These are phyloP conservation scores for Castanea sativa DNA, from an alignment of 306 rosid genomes.

Conservation along the genomic window DNA sequence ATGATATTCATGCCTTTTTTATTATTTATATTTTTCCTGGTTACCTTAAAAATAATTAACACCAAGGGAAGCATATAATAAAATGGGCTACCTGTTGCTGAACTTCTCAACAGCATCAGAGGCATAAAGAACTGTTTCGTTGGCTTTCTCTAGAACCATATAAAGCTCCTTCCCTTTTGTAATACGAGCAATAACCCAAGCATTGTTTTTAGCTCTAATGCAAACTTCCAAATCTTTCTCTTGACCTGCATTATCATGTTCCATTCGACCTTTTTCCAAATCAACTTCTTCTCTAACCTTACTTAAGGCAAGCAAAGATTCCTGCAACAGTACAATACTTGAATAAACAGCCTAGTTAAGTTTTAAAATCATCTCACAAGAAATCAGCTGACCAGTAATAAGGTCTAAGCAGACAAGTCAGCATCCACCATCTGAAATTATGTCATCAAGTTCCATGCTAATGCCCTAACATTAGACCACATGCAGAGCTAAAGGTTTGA, in stretches of 20 bases:
- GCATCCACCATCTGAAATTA: background rate
- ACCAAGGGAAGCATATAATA: slow-evolving; percentile 5
- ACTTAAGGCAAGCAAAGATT: slow-evolving; percentile 82
- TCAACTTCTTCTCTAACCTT: slow-evolving; percentile 89
- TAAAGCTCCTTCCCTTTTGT: slow-evolving; percentile 94
- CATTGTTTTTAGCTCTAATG: slow-evolving; percentile 86
- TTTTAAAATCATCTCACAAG: background rate
- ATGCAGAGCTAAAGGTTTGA: slow-evolving; percentile 13
- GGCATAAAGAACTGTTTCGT: slow-evolving; percentile 87
- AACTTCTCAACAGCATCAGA: slow-evolving; percentile 94
- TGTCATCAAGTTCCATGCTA: slow-evolving; percentile 13
- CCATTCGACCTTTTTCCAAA: slow-evolving; percentile 70
- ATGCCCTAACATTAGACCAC: slow-evolving; percentile 6
- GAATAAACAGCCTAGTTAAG: slow-evolving; percentile 7
- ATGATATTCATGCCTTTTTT: background rate
- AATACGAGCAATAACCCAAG: slow-evolving; percentile 84
- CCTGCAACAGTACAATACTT: slow-evolving; percentile 48
- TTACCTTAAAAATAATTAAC: background rate
- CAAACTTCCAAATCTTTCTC: slow-evolving; percentile 83
- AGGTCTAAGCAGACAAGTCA: background rate
- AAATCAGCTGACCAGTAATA: slow-evolving; percentile 9
- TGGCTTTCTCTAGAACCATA: slow-evolving; percentile 92
- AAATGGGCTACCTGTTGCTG: slow-evolving; percentile 66
- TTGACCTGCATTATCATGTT: slow-evolving; percentile 38
- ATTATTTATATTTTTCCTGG: background rate